Evolutionary conservation across 352 stramenopile genomes (phyloP).

Genomic region (Phytopythium sindhum): DNA sequence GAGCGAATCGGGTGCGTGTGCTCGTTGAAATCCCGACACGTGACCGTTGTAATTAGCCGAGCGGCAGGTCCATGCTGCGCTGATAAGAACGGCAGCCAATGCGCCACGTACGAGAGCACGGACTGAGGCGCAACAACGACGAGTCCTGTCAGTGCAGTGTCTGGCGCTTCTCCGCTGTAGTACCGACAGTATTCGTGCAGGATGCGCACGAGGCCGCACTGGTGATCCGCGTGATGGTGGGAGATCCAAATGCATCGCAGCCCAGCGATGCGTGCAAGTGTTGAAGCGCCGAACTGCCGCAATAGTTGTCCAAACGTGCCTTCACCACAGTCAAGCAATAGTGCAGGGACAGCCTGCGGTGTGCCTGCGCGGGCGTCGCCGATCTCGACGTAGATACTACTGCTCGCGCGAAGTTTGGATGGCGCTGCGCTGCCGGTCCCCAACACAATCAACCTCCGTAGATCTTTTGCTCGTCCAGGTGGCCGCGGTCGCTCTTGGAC

Average conservation of each 20-base stretch:
- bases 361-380: conserved; percentile 5
- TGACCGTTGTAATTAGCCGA: conserved; percentile 31
- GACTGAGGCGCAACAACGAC: conserved; percentile 51
- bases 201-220: conserved; percentile 93
- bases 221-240: conserved; percentile 96
- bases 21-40: conserved; percentile 59
- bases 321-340: conserved; percentile 95
- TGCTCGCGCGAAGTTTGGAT: conserved; percentile 96
- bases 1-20: conserved; percentile 15
- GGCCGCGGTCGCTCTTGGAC: background rate
- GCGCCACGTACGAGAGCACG: conserved; percentile 53
- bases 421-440: conserved; percentile 95
- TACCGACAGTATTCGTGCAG: conserved; percentile 60
- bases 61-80: conserved; percentile 1
- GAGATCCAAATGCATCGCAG: conserved; percentile 95
- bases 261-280: conserved; percentile 34
- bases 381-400: conserved; percentile 88
- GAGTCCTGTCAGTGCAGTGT: conserved; percentile 7
- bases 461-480: background rate
- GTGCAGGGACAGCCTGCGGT: conserved; percentile 15
- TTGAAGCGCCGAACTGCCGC: conserved; percentile 44
- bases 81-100: conserved; percentile 34
- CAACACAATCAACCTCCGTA: conserved; percentile 83
- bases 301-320: conserved; percentile 92
- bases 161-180: conserved; percentile 9